Evolutionary conservation across 2,329 filamentous ascomycete genomes (phyloP), one percentile per base, ranked within the genome.

Genomic region (Teratosphaeria gauchensis): DNA sequence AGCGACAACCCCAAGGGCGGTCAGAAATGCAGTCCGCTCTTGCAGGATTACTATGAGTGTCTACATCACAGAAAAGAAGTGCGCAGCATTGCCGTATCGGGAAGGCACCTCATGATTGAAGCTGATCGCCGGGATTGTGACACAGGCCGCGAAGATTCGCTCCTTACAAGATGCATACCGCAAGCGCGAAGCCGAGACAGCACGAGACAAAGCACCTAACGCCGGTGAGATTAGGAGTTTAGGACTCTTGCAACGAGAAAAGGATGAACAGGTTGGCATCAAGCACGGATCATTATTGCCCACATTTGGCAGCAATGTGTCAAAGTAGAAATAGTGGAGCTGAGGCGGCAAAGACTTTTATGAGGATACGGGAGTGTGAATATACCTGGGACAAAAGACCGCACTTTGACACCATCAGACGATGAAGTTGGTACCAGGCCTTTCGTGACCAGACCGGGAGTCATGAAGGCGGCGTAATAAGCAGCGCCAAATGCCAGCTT

Each of bases 11-110:
- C 92, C 58, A 84, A 85, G 16, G 90, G 90, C 67, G 94, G 92
- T 80, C 88, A 86, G 76, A 95, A 95, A 78, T 99, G 95, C 75
- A 78, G 82, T 19, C 87, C 89, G 16, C 83, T 85, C 4, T 81
- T 97, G 65, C 94, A 99, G 75, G 94, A 99, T 74, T 99, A 99
- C 80, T 95, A 96, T 75, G 94, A 99, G 80, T 99, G 95, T 77
- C 79, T 99, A 72, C 94, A 99, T 76, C 94, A 99, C 82, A 91
- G 88, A 82, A 99, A 99, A 80, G 94, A 99, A 90, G 94, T 97
- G 71, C 59, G 84, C 55, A 7, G 19, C 28, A 56, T 35, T 33
- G 12, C 51, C 42, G 1, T 7, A 2, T 16, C 9, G n/a, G 35
- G n/a, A 5, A 42, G n/a, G 35, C 35, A 42, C 35, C 12, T 42